Evolutionary conservation across 495 filamentous ascomycete species (phyloP), one percentile per base, ranked within the genome.

Genomic region (Talaromyces liani): DNA sequence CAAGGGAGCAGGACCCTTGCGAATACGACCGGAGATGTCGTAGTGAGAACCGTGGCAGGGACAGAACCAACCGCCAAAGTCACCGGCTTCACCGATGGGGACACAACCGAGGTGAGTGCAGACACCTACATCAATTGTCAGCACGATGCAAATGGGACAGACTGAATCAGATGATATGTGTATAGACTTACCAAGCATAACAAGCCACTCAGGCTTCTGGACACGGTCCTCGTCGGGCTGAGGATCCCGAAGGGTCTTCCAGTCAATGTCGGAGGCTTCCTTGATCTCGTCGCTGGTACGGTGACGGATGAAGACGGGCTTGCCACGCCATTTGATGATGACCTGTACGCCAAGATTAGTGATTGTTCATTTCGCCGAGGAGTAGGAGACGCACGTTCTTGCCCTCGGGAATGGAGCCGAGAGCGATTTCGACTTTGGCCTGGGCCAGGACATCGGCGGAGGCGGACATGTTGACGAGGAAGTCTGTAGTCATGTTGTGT

Each of bases 271-370:
- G 73, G 92, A 87, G 77, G 91, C 91, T 78, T 93, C 90, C 63
- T 88, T 82, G 79, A 96, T 95, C 80, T 96, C 91, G 65, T 82
- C 82, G 69, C 82, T 74, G 67, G 95, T 99, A 68, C 95, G 91
- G 88, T 99, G 95, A 75, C 95, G 93, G 87, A 99, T 92, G 85
- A 99, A 98, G 77, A 99, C 91, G 75, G 95, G 95, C 88, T 99
- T 99, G 73, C 95, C 95, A 81, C 95, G 89, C 95, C 95, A 99
- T 84, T 99, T 99, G 85, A 99, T 93, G 78, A 98, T 95, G 76
- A 98, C 89, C 91, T 95, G 69, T 72, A 55, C 20, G 25, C 29
- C 29, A 31, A 31, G 51, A 64, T 33, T 49, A 8, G 61, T 63
- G 18, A 12, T 16, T 54, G 51, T 27, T 12, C 5, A 22, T 27